A percentile compares a stretch with the other conserved stretches of the same genome.
These are phyloP conservation scores for Globisporangium yorkense DNA, from an alignment of 352 stramenopile species.

Conservation along the genomic window DNA sequence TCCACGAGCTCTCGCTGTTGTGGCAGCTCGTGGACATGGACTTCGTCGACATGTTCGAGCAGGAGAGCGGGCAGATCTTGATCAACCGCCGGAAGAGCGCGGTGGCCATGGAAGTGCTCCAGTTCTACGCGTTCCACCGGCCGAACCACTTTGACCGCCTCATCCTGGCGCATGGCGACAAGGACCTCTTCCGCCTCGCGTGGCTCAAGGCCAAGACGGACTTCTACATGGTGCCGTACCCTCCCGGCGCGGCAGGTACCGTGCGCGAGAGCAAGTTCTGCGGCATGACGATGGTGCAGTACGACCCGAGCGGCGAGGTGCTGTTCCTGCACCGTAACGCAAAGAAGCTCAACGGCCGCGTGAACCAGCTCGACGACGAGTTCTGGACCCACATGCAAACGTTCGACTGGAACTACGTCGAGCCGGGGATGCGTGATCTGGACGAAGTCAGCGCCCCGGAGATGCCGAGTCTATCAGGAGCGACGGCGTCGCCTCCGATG, in stretches of 20 bases:
- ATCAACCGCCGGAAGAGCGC: conserved; percentile 38
- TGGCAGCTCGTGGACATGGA: conserved; percentile 60
- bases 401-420: conserved; percentile 28
- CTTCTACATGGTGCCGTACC: conserved; percentile 60
- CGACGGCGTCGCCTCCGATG: conserved; percentile 6
- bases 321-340: conserved; percentile 74
- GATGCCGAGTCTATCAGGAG: not conserved
- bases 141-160: conserved; percentile 59
- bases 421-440: not conserved
- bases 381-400: conserved; percentile 41
- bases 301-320: conserved; percentile 40
- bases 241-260: conserved; percentile 34
- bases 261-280: conserved; percentile 45
- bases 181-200: conserved; percentile 76
- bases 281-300: conserved; percentile 75
- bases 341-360: conserved; percentile 57
- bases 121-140: conserved; percentile 57
- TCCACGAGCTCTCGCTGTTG: conserved; percentile 48
- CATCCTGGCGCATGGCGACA: conserved; percentile 66
- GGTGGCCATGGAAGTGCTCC: conserved; percentile 42
- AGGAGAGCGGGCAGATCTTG: conserved; percentile 71
- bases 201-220: conserved; percentile 63
- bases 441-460: not conserved
- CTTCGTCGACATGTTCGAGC: conserved; percentile 74
- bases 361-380: conserved; percentile 28